phyloP scores from a whole-genome alignment of 2,329 filamentous ascomycete species.

The Aaosphaeria arxii region DNA sequence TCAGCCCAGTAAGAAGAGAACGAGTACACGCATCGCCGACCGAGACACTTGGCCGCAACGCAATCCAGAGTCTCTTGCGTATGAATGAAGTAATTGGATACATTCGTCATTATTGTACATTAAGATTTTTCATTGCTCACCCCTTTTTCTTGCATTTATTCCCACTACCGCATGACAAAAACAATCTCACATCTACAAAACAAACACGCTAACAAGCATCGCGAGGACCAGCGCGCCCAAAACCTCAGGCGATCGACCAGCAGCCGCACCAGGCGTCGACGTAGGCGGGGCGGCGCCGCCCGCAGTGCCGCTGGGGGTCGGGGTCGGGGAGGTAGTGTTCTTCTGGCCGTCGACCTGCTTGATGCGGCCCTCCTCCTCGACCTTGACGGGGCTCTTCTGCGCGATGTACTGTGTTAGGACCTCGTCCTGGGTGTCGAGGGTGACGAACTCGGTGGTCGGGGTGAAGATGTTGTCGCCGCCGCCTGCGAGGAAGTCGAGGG shows the following conservation, averaged over 20 bases:
- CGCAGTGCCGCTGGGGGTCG: background rate
- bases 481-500: slow-evolving; percentile 60
- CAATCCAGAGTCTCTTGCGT: too few relatives aligned
- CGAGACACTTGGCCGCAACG: too few relatives aligned
- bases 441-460: slow-evolving; percentile 40
- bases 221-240: background rate
- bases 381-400: slow-evolving; percentile 48
- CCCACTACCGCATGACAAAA: too few relatives aligned
- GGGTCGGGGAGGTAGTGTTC: background rate
- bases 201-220: background rate
- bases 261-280: background rate
- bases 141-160: too few relatives aligned
- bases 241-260: background rate
- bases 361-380: slow-evolving; percentile 50
- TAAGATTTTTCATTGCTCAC: too few relatives aligned
- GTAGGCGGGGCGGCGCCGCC: background rate
- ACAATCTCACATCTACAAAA: too few relatives aligned
- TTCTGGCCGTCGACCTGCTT: slow-evolving; percentile 20
- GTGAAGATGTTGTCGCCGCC: slow-evolving; percentile 60
- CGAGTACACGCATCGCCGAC: too few relatives aligned
- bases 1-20: too few relatives aligned
- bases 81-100: too few relatives aligned
- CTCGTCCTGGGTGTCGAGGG: slow-evolving; percentile 54
- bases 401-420: slow-evolving; percentile 53
- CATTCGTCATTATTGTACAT: too few relatives aligned